These are phyloP conservation scores for Chlamydomonas urium DNA, from an alignment of 139 green algal species.

Conservation along the genomic window DNA sequence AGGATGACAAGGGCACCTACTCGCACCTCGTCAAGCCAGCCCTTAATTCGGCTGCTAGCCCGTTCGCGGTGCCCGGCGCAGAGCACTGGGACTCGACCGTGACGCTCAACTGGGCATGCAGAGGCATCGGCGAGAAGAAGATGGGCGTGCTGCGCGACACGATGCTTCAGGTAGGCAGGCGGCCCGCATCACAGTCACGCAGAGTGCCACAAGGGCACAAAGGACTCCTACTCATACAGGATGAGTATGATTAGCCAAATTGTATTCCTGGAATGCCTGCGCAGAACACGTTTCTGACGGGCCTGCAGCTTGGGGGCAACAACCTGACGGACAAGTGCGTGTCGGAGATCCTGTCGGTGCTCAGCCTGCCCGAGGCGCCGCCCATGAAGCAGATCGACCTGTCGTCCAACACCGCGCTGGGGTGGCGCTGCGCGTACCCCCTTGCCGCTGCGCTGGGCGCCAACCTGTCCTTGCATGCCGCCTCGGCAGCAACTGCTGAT, in stretches of 20 bases:
- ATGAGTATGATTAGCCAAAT: too few relatives aligned
- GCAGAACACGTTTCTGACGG: neutral
- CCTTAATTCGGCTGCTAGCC: neutral
- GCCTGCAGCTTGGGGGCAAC: constrained; percentile 23
- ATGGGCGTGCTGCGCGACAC: constrained; percentile 24
- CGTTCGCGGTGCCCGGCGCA: neutral
- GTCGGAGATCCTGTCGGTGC: constrained; percentile 18
- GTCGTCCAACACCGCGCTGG: constrained; percentile 3
- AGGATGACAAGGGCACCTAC: constrained; percentile 1
- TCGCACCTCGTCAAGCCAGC: constrained; percentile 11
- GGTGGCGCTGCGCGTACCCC: neutral
- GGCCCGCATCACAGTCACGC: too few relatives aligned
- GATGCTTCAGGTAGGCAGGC: too few relatives aligned
- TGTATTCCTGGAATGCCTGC: too few relatives aligned
- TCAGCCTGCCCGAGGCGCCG: constrained; percentile 15
- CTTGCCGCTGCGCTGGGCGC: constrained; percentile 8
- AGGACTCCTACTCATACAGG: too few relatives aligned
- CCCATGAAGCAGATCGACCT: constrained; percentile 22
- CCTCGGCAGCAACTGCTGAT: neutral
- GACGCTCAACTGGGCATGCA: constrained; percentile 28
- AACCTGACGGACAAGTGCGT: constrained; percentile 31
- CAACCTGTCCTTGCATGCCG: too few relatives aligned
- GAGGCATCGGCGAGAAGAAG: constrained; percentile 32
- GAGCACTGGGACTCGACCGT: constrained; percentile 15
- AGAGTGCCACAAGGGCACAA: too few relatives aligned